Evolutionary conservation across 2,329 filamentous ascomycete species (phyloP), one percentile per base, ranked within the genome.

Genomic region (Akanthomyces uredinophilus): DNA sequence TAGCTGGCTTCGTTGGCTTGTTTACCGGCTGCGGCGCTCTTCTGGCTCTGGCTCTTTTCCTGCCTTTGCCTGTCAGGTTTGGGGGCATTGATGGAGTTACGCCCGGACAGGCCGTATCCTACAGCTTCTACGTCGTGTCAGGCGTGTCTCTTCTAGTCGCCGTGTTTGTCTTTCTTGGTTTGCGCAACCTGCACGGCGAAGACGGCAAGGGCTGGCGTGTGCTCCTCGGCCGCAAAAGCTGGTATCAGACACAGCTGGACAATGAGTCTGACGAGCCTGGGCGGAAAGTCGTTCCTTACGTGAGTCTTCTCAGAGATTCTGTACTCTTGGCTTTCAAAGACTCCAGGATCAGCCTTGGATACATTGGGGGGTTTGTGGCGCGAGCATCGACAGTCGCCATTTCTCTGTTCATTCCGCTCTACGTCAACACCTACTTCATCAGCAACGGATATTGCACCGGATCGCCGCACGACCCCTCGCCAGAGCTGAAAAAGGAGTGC

Each of bases 381-480:
- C 87, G 95, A 61, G 93, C 95, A 8, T 97, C 93, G 0, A 96
- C 92, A 0, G 95, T 99, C 5, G 94, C 91, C 58, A 96, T 99
- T 66, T 96, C 92, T 0, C 84, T 98, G 6, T 99, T 98, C 76
- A 90, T 99, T 60, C 95, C 95, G 0, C 83, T 99, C 2, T 96
- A 90, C 71, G 87, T 97, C 68, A 98, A 98, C 72, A 88, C 91
- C 27, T 96, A 91, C 74, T 98, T 94, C 74, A 90, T 94, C 65
- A 79, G 81, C 54, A 88, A 89, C 59, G 93, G 92, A 2, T 88
- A 90, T 66, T 98, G 95, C 77, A 82, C 86, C 46, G 85, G 84
- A 18, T 83, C 82, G 0, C 86, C 86, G 1, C 79, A 85, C 65
- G 85, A 88, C 68, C 79, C 86, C 0, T 85, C 83, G 0, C 84